Conservation (phyloP, 495 filamentous ascomycete genomes). For the Daldinia loculata region DNA sequence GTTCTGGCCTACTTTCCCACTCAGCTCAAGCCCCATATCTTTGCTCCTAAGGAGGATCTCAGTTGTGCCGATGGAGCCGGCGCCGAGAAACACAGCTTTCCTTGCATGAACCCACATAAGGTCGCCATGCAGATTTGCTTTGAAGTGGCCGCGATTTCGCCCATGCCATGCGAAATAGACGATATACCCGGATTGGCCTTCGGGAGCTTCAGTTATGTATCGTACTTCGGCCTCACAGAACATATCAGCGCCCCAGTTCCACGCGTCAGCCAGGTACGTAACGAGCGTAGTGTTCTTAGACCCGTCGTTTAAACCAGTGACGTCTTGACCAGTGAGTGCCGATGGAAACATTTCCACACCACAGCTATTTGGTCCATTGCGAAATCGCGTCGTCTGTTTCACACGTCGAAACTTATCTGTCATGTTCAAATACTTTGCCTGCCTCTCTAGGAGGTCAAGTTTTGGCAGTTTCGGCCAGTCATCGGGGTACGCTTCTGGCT, state of each 20-base stretch:
- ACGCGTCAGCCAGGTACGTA: slow-evolving; percentile 74
- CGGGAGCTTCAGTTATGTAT: slow-evolving; percentile 65
- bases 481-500: slow-evolving; percentile 67
- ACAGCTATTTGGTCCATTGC: slow-evolving; percentile 65
- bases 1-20: slow-evolving; percentile 64
- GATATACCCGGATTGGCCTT: slow-evolving; percentile 61
- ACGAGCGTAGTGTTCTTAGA: slow-evolving; percentile 72
- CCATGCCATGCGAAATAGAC: slow-evolving; percentile 74
- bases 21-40: slow-evolving; percentile 65
- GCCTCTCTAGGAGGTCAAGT: slow-evolving; percentile 63
- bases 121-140: slow-evolving; percentile 64
- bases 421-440: slow-evolving; percentile 61
- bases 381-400: slow-evolving; percentile 69
- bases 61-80: slow-evolving; percentile 68
- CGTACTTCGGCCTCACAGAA: slow-evolving; percentile 77
- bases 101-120: slow-evolving; percentile 74
- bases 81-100: slow-evolving; percentile 68
- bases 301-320: slow-evolving; percentile 72
- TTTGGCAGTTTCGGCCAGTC: slow-evolving; percentile 65
- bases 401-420: slow-evolving; percentile 64
- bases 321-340: slow-evolving; percentile 66
- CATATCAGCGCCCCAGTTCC: slow-evolving; percentile 79
- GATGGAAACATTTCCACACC: slow-evolving; percentile 70
- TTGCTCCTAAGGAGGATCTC: slow-evolving; percentile 73
- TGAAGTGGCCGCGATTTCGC: slow-evolving; percentile 64